Base-by-base conservation (phyloP, 352 stramenopile species). In the Nothophytophthora sp. region DNA sequence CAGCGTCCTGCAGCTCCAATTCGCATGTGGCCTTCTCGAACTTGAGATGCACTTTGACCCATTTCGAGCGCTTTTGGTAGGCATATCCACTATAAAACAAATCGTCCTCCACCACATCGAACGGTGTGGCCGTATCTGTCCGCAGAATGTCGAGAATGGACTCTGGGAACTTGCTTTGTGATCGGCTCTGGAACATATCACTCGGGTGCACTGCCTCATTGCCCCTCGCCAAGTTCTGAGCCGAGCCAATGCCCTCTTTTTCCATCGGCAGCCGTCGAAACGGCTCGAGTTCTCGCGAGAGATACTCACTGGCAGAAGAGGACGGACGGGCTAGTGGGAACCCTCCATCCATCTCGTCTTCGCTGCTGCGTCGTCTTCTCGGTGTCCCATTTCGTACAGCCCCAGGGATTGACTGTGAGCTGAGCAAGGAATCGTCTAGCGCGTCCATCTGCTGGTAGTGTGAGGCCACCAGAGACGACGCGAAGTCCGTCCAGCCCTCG, bases 391-490 rank as follows among this genome's bases (percentile, higher is more conserved):
- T 62, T 9, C 40, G 49, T 9, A 34, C 13, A 24, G 41, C 63
- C 22, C 36, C 46, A 5, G 63, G 51, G 4, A 64, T 34, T 36
- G 63, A 38, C 38, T 70, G 50, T 32, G 69, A 36, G 0, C 48
- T 52, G 35, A 77, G 59, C 3, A 77, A 25, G 0, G 72, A 80
- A 25, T 85, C 70, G 50, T 88, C 76, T 2, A 92, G 60, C 9
- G 76, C 82, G 35, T 92, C 76, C 60, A 89, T 86, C 29, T 90
- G 78, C 25, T 91, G 74, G 45, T 88, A 89, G 41, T 92, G 80
- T 1, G 67, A 68, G n/a, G 82, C 77, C 1, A 92, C 72, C 2
- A 92, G 52, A 10, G 77, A 85, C 13, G 76, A 78, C 19, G 60
- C 60, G 41, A 90, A 89, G 35, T 87, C 76, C n/a, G 65, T 60